Conservation (phyloP, 768 basidiomycete species). For the Aureoboletus auriporus region DNA sequence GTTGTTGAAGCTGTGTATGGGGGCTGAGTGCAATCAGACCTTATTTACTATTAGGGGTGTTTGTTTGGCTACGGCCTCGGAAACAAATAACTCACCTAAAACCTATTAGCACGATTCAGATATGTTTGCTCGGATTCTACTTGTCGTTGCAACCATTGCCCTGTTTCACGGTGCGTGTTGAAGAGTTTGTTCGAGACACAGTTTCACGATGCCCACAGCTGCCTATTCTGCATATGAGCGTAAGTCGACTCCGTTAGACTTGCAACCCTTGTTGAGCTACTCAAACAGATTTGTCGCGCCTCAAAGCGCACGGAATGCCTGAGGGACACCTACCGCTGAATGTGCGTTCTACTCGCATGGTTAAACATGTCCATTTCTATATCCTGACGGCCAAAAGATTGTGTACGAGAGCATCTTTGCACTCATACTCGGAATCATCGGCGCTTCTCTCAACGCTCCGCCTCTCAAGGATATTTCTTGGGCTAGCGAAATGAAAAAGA, state of each 20-base stretch:
- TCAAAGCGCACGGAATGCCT: conserved; percentile 72
- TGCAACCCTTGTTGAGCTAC: not conserved
- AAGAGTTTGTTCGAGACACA: not conserved
- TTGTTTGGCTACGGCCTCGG: conserved; percentile 12
- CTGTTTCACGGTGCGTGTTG: conserved; percentile 50
- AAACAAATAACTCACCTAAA: conserved; percentile 4
- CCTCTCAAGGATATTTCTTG: conserved; percentile 78
- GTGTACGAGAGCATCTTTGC: conserved; percentile 61
- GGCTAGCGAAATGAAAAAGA: conserved; percentile 84
- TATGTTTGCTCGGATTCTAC: conserved; percentile 48
- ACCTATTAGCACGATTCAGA: not conserved
- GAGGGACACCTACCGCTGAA: conserved; percentile 63
- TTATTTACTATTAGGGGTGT: not conserved
- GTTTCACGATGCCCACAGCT: conserved; percentile 37
- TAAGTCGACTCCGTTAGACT: conserved; percentile 36
- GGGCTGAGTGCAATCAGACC: too few species aligned
- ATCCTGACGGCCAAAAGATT: conserved; percentile 41
- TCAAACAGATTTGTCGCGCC: conserved; percentile 60
- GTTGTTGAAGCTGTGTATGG: too few species aligned
- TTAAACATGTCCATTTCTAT: not conserved
- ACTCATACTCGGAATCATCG: conserved; percentile 64
- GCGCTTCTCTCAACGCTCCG: conserved; percentile 67
- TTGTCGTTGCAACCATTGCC: conserved; percentile 42
- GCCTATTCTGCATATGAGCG: conserved; percentile 82
- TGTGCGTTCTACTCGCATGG: conserved; percentile 35